Percentiles rank a stretch among this genome's conserved stretches.
These are phyloP conservation scores for Mrakia frigida DNA, from an alignment of 768 basidiomycete species.

Conservation along the genomic window DNA sequence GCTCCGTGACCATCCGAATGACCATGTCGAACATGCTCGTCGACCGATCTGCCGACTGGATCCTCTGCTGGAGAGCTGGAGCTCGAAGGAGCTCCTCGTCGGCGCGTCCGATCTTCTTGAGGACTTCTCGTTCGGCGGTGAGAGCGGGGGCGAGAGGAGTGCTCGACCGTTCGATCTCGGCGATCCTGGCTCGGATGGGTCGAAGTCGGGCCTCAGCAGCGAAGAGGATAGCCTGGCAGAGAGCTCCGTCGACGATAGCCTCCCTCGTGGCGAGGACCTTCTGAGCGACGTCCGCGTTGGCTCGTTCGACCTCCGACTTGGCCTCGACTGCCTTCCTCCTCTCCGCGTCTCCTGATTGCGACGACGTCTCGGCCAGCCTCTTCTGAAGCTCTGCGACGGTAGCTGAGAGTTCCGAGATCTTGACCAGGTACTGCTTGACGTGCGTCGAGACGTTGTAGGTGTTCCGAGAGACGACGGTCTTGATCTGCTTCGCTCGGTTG, in stretches of 20 bases:
- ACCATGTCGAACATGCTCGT: constrained; percentile 78
- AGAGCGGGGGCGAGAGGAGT: constrained; percentile 53
- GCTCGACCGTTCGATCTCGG: constrained; percentile 45
- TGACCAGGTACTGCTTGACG: constrained; percentile 90
- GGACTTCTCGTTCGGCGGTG: constrained; percentile 65
- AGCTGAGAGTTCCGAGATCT: constrained; percentile 78
- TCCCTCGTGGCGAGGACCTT: constrained; percentile 67
- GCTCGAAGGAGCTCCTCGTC: constrained; percentile 65
- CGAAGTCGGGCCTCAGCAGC: constrained; percentile 65
- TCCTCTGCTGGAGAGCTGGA: constrained; percentile 56
- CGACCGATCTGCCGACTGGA: constrained; percentile 68
- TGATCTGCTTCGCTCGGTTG: constrained; percentile 95
- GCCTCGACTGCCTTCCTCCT: constrained; percentile 62
- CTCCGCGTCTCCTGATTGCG: constrained; percentile 58
- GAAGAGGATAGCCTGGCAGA: constrained; percentile 63
- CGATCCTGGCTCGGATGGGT: constrained; percentile 59
- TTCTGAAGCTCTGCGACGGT: constrained; percentile 82
- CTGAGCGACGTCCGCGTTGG: constrained; percentile 63
- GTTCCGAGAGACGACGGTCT: constrained; percentile 92
- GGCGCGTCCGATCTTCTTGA: constrained; percentile 61
- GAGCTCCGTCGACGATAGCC: constrained; percentile 69
- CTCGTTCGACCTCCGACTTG: constrained; percentile 64
- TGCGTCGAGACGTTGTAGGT: constrained; percentile 91
- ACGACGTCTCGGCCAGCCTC: constrained; percentile 68
- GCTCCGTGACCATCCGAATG: constrained; percentile 72